These are phyloP conservation scores for Verticillium alfalfae DNA, from an alignment of 2,329 filamentous ascomycete genomes.

Conservation along the genomic window DNA sequence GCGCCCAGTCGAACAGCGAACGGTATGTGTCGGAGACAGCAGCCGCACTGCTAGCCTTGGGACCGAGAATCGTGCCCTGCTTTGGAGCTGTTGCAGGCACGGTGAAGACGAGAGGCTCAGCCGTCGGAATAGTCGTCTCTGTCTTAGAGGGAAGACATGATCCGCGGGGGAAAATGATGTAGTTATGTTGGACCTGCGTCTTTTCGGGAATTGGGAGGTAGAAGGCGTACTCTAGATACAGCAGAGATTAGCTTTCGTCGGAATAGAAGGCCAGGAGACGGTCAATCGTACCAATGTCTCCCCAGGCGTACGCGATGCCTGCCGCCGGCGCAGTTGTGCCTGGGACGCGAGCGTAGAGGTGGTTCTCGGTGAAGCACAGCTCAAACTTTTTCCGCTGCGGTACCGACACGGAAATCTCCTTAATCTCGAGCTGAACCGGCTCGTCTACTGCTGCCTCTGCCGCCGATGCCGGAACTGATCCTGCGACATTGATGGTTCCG, in stretches of 20 bases:
- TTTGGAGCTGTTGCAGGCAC: slow-evolving; percentile 56
- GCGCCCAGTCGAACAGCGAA: slow-evolving; percentile 55
- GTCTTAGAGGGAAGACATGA: slow-evolving; percentile 46
- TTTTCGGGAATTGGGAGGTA: slow-evolving; percentile 62
- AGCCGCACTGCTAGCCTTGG: slow-evolving; percentile 41
- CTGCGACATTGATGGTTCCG: slow-evolving; percentile 2
- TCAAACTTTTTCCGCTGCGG: slow-evolving; percentile 66
- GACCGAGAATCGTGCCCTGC: slow-evolving; percentile 48
- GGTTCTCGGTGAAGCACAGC: slow-evolving; percentile 54
- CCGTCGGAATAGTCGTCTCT: slow-evolving; percentile 21
- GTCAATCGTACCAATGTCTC: slow-evolving; percentile 50
- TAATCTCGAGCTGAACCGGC: slow-evolving; percentile 51
- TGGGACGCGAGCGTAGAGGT: slow-evolving; percentile 51
- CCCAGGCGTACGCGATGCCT: slow-evolving; percentile 54
- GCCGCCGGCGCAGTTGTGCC: slow-evolving; percentile 45
- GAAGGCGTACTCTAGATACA: slow-evolving; percentile 49
- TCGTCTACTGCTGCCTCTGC: slow-evolving; percentile 35
- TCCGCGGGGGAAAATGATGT: slow-evolving; percentile 54
- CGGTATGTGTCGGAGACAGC: slow-evolving; percentile 54
- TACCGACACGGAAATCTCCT: slow-evolving; percentile 62
- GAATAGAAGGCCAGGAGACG: not conserved
- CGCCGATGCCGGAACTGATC: slow-evolving; percentile 7
- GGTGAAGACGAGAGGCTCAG: slow-evolving; percentile 61
- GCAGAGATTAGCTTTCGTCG: not conserved
- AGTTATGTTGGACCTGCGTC: slow-evolving; percentile 60